Conservation (phyloP, 441 rosid species). For the Syzygium malaccense region DNA sequence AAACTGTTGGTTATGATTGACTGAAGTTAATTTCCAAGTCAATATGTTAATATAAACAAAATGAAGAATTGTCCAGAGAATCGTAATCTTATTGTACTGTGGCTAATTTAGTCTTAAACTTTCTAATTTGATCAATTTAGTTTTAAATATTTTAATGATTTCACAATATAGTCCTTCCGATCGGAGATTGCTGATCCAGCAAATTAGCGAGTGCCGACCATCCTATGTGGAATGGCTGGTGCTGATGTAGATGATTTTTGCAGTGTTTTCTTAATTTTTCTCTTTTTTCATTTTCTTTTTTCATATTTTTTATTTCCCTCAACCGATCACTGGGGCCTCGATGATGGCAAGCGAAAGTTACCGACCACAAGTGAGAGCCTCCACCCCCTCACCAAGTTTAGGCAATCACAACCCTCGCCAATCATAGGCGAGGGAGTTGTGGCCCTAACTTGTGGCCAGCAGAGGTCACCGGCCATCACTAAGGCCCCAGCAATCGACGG, state of each 20-base stretch:
- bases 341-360: not conserved
- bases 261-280: not conserved
- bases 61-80: not conserved
- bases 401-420: not conserved
- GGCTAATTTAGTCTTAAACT: not conserved
- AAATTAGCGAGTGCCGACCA: accelerated
- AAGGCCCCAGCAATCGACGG: accelerated
- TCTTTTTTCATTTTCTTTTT: not conserved
- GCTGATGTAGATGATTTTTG: accelerated
- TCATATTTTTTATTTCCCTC: not conserved
- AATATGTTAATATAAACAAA: not conserved
- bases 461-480: accelerated
- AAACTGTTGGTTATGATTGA: not conserved
- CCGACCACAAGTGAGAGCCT: not conserved
- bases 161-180: not conserved
- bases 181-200: not conserved
- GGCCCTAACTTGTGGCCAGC: not conserved
- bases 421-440: too few relatives aligned
- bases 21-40: not conserved
- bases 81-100: not conserved
- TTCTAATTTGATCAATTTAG: not conserved
- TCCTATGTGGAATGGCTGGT: accelerated
- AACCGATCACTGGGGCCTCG: accelerated
- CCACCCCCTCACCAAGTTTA: accelerated
- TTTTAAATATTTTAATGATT: not conserved